Evolutionary conservation across 148 eudicot genomes (phyloP), one percentile per base, ranked within the genome.

Genomic region (Cornus kousa): DNA sequence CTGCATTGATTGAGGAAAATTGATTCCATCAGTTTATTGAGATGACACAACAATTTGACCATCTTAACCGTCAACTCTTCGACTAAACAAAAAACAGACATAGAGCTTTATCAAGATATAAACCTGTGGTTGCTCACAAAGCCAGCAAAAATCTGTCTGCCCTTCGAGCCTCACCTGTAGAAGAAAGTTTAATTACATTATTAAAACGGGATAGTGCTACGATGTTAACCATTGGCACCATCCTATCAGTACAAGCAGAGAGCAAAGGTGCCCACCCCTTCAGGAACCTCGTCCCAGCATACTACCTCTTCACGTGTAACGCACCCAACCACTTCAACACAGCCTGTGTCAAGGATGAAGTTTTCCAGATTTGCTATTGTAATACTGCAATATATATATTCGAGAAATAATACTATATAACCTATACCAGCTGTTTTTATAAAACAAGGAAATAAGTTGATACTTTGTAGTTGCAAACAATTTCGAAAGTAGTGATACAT

Each of bases 311-410:
- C 93, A 57, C 89, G 70, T 67, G 81, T 88, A 74, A 93, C 80
- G 81, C 93, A 93, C 0, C 97, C 97, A 76, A 86, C 95, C 55
- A 93, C 88, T 73, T 91, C 95, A 80, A 93, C 91, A 78, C 93
- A 91, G 59, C 97, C 97, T 93, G 83, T n/a, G 68, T 55, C 75
- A 80, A 32, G 53, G 68, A 82, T 9, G 7, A 53, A 43, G 57
- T 68, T 68, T 73, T 72, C 46, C 24, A 33, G 31, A 57, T 19
- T 77, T 24, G 72, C 48, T 20, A n/a, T 3, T 23, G 7, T 32
- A 50, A 19, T 23, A 33, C 78, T 13, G 31, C 43, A 5, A 55
- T 22, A 9, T 5, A 23, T 8, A 22, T 24, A 31, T 20, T 46
- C 9, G 5, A 5, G 22, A 11, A 8, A 46, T 64, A 74, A 57